Evolutionary conservation across 306 rosid species (phyloP).

Genomic region (Cucumis hystrix): DNA sequence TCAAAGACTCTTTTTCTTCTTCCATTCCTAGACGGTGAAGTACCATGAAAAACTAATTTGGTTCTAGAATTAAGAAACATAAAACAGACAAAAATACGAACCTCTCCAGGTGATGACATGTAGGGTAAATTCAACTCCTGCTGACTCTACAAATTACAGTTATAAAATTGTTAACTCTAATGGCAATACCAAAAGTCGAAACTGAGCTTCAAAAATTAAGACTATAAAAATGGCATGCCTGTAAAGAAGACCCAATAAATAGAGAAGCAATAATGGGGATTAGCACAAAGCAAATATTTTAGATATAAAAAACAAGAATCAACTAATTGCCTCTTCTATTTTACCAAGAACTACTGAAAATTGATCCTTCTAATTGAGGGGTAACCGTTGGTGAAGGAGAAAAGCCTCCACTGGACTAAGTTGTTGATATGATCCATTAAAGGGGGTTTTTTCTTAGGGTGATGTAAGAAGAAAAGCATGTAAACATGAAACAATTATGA

Average conservation of each 20-base stretch:
- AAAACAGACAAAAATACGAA: too few relatives aligned
- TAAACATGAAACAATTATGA: neutral
- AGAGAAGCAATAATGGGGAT: neutral
- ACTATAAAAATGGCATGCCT: neutral
- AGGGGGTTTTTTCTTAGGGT: neutral
- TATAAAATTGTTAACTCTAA: too few relatives aligned
- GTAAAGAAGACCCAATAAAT: neutral
- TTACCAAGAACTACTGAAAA: neutral
- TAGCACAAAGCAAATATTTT: neutral
- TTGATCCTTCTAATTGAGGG: neutral
- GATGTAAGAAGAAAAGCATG: neutral
- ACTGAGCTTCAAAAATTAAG: neutral
- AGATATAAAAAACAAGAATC: neutral
- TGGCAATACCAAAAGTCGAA: too few relatives aligned
- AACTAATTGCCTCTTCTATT: neutral
- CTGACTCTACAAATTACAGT: too few relatives aligned
- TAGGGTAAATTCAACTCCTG: too few relatives aligned
- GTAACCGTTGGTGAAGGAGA: neutral
- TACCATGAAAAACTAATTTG: too few relatives aligned
- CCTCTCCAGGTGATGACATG: rapidly evolving
- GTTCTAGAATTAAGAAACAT: too few relatives aligned
- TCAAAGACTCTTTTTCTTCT: too few relatives aligned
- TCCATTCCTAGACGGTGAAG: too few relatives aligned
- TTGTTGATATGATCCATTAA: neutral
- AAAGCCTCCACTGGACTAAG: slow-evolving; percentile 15